Base-by-base conservation (phyloP, 345 rosid species). In the Melaleuca alternifolia region DNA sequence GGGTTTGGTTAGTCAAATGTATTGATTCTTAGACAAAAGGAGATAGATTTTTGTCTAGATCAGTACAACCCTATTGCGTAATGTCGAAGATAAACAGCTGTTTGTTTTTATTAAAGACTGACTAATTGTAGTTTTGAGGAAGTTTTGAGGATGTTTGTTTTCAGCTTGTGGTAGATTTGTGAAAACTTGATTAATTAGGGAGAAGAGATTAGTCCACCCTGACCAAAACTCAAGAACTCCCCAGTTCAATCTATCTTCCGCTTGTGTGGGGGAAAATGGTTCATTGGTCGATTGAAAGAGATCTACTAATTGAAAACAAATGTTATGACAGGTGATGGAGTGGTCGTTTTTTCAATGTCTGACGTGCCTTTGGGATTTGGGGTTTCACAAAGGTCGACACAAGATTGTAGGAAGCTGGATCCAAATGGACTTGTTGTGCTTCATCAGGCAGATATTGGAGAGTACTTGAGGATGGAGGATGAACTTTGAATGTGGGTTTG, bases 301-400 rank as follows among this genome's bases (percentile, higher is more conserved):
- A 28, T 24, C 56, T 84, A 51, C 81, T 82, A 28, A 54, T 75
- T 23, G 65, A 41, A n/a, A 12, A 44, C 56, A 26, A 44, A 85
- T 56, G 14, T 13, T 50, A 89, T 88, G 23, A 92, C 94, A 26
- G 96, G 96, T 82, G 98, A 97, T 88, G 99, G 99, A 4, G 98
- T 95, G 75, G 98, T 96, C 6, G 96, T 97, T 56, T 96, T 94
- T 87, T 96, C 99, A 0, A 96, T 97, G 99, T 90, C 94, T 21
- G 99, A 95, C 88, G 92, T 95, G 88, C 97, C 98, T 15, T 86
- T 97, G 79, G 99, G 98, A 89, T 95, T 97, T 90, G 98, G 98
- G 0, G 87, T 94, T 56, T 96, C 98, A 0, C 95, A 97, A 1
- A 95, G 91, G 91, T 94, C 96, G 18, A 95, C 96, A 0, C 97